Conservation (phyloP, 2,329 filamentous ascomycete species). For the Fusarium aywerte region DNA sequence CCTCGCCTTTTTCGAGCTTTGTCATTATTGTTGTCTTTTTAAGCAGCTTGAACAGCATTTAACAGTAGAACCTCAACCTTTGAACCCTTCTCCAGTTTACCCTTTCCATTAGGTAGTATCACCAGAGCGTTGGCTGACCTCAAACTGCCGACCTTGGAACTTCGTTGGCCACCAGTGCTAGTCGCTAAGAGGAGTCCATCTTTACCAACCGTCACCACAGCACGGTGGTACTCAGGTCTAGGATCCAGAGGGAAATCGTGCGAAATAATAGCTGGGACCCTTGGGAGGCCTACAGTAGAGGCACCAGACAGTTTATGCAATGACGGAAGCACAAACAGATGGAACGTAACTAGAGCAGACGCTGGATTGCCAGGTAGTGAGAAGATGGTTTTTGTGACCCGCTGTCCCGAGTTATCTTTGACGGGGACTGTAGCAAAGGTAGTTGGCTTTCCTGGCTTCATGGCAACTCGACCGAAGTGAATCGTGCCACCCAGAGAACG, state of each 20-base stretch:
- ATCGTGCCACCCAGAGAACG: conserved; percentile 89
- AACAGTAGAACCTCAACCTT: conserved; percentile 84
- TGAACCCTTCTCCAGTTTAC: conserved; percentile 73
- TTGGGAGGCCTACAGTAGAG: conserved; percentile 73
- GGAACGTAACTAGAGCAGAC: conserved; percentile 90
- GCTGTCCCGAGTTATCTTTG: conserved; percentile 67
- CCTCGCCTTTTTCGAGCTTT: not conserved
- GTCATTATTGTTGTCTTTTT: not conserved
- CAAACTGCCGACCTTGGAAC: conserved; percentile 88
- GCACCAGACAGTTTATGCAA: conserved; percentile 82
- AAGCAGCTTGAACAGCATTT: conserved; percentile 57
- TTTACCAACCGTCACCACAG: conserved; percentile 70
- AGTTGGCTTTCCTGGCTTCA: conserved; percentile 98
- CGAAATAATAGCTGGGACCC: conserved; percentile 74
- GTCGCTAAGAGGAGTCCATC: conserved; percentile 77
- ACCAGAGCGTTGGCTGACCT: conserved; percentile 89
- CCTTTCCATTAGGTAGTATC: conserved; percentile 74
- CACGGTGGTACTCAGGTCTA: conserved; percentile 93
- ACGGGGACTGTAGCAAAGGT: conserved; percentile 91
- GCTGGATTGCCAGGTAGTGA: conserved; percentile 94
- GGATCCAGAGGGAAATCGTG: conserved; percentile 80
- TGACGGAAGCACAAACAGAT: conserved; percentile 91
- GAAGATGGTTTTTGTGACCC: conserved; percentile 79
- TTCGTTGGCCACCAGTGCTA: conserved; percentile 91
- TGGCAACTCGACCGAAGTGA: conserved; percentile 93